Evolutionary conservation across 2,329 filamentous ascomycete species (phyloP), one percentile per base, ranked within the genome.

Genomic region (Ustulina deusta): DNA sequence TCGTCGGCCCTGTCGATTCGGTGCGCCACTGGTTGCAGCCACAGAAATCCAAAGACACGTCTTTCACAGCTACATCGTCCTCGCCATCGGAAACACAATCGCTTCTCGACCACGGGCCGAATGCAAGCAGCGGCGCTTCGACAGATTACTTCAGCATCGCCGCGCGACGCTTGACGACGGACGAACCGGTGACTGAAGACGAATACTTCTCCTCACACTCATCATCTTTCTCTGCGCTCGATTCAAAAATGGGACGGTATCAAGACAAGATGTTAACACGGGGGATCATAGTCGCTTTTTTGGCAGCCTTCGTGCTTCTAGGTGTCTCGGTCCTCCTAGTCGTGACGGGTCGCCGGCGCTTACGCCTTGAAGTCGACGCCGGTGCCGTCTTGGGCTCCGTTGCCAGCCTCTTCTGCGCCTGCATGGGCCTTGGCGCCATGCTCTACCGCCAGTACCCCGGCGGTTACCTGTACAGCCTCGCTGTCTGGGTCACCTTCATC

Each of bases 371-470:
- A 77, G 92, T 95, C 3, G 91, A 94, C 73, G 87, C 87, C 0
- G 92, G 90, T 9, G 90, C 92, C 1, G 84, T 92, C 0, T 83
- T 93, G 46, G 92, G 91, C 10, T 89, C 91, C 17, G 84, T 92
- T 36, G 83, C 87, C 34, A 92, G 90, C 70, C 77, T 94, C 46
- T 84, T 89, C 67, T 89, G 89, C 73, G 88, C 87, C 0, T 87
- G 89, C 54, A 81, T 86, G 13, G 91, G 85, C 0, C 82, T 93
- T 6, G 87, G 85, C 38, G 84, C 86, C 76, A 84, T 87, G 70
- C 76, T 90, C 13, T 85, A 86, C 58, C 83, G 88, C 40, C 79
- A 81, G 46, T 83, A 85, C 56, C 76, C 74, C 25, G 58, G 54
- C 25, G 64, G 81, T 3, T 74, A 83, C 61, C 54, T 81, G 25